Base-by-base conservation (phyloP, 2,329 filamentous ascomycete genomes). In the Aspergillus pseudoterreus region DNA sequence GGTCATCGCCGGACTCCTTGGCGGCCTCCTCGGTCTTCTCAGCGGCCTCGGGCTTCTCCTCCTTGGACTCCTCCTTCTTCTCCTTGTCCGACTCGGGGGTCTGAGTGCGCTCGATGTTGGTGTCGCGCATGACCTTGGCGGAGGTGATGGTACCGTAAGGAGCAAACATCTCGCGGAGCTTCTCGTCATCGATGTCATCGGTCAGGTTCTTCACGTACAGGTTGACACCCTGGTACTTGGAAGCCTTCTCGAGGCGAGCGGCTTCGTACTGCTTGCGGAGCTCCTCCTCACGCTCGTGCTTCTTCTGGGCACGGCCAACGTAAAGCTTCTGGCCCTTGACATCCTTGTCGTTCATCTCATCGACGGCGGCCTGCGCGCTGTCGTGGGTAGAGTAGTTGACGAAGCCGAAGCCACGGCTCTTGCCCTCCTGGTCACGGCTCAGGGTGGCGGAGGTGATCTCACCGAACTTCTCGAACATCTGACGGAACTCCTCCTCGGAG, bases 241-340 rank as follows among this genome's bases (percentile, higher is more conserved):
- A 95, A 73, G 91, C 92, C 82, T 99, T 99, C 83, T 99, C 94
- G 66, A 95, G 82, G 67, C 94, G 92, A 66, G 91, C 91, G 68
- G 92, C 92, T 78, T 99, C 94, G 75, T 99, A 97, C 69, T 96
- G 95, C 82, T 90, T 95, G 79, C 94, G 92, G 56, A 99, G 86
- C 78, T 99, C 94, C 79, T 99, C 94, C 81, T 99, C 94, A 68
- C 94, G 94, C 81, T 99, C 94, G 73, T 97, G 94, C 83, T 99
- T 99, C 89, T 99, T 99, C 82, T 97, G 94, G 52, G 94, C 94
- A 73, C 94, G 92, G 63, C 94, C 94, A 63, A 99, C 94, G 71
- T 99, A 99, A 55, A 99, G 84, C 71, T 95, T 94, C 80, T 97
- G 91, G 56, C 90, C 88, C 69, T 88, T 88, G 82, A 95, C 91